Evolutionary conservation across 2,329 filamentous ascomycete genomes (phyloP), one percentile per base, ranked within the genome.

Genomic region (Beauveria sp.): DNA sequence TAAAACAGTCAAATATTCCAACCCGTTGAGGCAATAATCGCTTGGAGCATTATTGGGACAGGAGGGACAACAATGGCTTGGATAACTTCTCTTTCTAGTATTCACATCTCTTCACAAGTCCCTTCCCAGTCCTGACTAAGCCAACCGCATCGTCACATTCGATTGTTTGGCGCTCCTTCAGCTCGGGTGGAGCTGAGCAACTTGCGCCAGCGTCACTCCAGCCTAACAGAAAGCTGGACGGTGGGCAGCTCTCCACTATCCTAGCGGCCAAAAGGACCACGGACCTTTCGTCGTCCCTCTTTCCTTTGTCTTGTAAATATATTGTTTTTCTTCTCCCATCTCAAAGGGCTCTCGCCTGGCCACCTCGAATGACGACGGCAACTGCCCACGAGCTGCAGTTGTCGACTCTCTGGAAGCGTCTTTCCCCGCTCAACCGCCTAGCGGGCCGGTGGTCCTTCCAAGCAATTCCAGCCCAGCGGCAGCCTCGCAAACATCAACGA

Each of bases 211-310:
- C 46, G 24, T 58, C 46, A 52, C 48, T 40, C 43, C 22, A 26
- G 26, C 26, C 41, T 55, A 28, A 18, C 40, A 46, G 20, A 34
- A 53, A 40, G 24, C 52, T 40, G 22, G 14, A n/a, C 55, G 18
- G 56, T 46, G 50, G 40, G 48, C 50, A 59, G 57, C 57, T 54
- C 57, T 59, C 57, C 57, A 59, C 57, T 53, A 26, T 9, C 24
- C n/a, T 30, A 44, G 53, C 26, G 24, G 55, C 47, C 57, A 24
- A 46, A 54, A n/a, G n/a, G 20, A 59, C 48, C 57, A 40, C 48
- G 40, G 48, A 34, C 40, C 28, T 30, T 54, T 28, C 5, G 18
- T n/a, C n/a, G 26, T 24, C 50, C 50, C 57, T 46, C 47, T 34
- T 59, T n/a, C 43, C 41, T 26, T 50, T 50, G 18, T 55, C 48